Evolutionary conservation across 2,329 filamentous ascomycete genomes (phyloP).

Genomic region (Polytolypa hystricis): DNA sequence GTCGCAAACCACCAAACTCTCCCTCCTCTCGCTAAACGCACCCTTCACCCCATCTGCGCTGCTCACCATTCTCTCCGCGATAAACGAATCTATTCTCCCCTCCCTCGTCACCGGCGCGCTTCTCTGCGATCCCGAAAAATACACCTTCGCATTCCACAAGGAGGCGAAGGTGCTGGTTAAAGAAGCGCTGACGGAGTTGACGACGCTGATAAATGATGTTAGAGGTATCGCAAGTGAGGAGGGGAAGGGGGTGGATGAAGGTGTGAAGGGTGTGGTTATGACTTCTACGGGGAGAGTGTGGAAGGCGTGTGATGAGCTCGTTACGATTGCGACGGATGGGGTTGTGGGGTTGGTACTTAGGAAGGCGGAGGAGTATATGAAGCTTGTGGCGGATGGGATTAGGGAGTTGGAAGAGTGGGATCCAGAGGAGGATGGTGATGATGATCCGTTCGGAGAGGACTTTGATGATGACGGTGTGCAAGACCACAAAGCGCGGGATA

Average conservation of each 20-base stretch:
- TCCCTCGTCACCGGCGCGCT: slow-evolving; percentile 62
- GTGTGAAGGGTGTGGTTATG: slow-evolving; percentile 44
- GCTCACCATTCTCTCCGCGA: slow-evolving; percentile 55
- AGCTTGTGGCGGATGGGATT: slow-evolving; percentile 69
- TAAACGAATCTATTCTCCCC: slow-evolving; percentile 63
- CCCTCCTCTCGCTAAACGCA: slow-evolving; percentile 72
- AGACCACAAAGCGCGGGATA: slow-evolving; percentile 10
- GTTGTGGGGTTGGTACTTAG: slow-evolving; percentile 58
- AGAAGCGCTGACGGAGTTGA: slow-evolving; percentile 52
- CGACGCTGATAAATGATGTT: slow-evolving; percentile 49
- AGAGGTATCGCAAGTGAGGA: slow-evolving; percentile 35
- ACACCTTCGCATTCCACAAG: slow-evolving; percentile 51
- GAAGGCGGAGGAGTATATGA: slow-evolving; percentile 63
- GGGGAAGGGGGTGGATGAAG: slow-evolving; percentile 21
- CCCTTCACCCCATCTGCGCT: slow-evolving; percentile 77
- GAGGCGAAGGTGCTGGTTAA: slow-evolving; percentile 53
- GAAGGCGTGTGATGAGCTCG: slow-evolving; percentile 67
- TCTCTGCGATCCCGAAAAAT: slow-evolving; percentile 49
- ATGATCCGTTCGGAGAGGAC: slow-evolving; percentile 30
- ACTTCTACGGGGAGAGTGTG: slow-evolving; percentile 67
- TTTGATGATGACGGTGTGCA: slow-evolving; percentile 22
- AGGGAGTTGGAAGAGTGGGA: slow-evolving; percentile 83
- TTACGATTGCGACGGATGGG: slow-evolving; percentile 53
- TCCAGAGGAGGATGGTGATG: slow-evolving; percentile 56
- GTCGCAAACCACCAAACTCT: slow-evolving; percentile 78